Conservation (phyloP, 805 yeast species). For the Tetrapisispora taiwanensis region DNA sequence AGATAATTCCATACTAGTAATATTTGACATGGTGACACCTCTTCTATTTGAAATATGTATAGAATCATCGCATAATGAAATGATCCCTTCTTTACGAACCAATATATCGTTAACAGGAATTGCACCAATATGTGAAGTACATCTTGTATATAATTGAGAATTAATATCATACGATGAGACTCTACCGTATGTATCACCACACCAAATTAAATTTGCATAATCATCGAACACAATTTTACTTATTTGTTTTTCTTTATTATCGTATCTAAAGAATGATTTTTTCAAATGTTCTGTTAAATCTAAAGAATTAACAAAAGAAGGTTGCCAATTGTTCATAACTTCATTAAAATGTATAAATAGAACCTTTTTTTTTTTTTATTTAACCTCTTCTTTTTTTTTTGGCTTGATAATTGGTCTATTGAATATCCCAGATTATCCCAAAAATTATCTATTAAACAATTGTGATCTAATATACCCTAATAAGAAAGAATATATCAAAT, state of each 20-base stretch:
- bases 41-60: slow-evolving; percentile 46
- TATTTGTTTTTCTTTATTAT: slow-evolving; percentile 24
- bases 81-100: slow-evolving; percentile 46
- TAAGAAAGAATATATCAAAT: too few species aligned
- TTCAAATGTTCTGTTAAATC: slow-evolving; percentile 24
- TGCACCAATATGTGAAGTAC: slow-evolving; percentile 38
- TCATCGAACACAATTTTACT: slow-evolving; percentile 49
- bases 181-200: slow-evolving; percentile 57
- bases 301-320: slow-evolving; percentile 22
- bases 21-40: slow-evolving; percentile 38
- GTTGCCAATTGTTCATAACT: slow-evolving; percentile 30
- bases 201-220: slow-evolving; percentile 72
- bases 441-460: too few species aligned
- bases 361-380: too few species aligned
- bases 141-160: slow-evolving; percentile 48
- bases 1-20: slow-evolving; percentile 24
- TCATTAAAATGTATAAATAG: background rate
- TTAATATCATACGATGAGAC: slow-evolving; percentile 37
- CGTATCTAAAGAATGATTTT: slow-evolving; percentile 26
- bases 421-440: too few species aligned
- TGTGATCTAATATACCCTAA: too few species aligned
- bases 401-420: too few species aligned
- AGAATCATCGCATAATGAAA: slow-evolving; percentile 44
- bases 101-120: slow-evolving; percentile 43
- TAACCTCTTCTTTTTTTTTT: too few species aligned